Percentiles rank a stretch among this genome's conserved stretches.
These are phyloP conservation scores for Penicillium pancosmium DNA, from an alignment of 495 filamentous ascomycete genomes.

Conservation along the genomic window DNA sequence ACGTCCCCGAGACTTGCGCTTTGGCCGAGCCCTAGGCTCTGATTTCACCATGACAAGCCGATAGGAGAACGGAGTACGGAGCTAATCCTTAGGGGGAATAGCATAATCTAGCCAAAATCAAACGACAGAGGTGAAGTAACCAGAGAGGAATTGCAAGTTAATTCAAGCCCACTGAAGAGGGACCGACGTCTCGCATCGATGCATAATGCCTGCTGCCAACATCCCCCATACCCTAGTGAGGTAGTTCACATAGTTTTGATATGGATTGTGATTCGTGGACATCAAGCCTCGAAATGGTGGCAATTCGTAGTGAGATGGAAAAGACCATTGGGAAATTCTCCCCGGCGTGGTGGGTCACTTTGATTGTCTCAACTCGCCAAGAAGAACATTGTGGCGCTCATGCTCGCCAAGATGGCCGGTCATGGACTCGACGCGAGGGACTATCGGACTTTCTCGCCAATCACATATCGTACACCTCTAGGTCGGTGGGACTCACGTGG, in stretches of 20 bases:
- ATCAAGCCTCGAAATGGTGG: neutral
- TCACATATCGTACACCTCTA: no score
- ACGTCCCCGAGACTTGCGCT: slow-evolving; percentile 36
- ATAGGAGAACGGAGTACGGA: neutral
- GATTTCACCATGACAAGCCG: neutral
- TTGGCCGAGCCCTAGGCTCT: slow-evolving; percentile 15
- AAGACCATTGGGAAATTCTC: no score
- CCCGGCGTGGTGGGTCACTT: neutral
- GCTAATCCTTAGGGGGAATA: neutral
- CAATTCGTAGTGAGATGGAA: no score
- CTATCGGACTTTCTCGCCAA: neutral
- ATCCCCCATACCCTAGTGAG: neutral
- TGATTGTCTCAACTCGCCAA: neutral
- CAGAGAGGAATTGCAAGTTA: neutral
- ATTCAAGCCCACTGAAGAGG: neutral
- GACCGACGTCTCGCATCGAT: neutral
- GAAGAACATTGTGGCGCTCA: neutral
- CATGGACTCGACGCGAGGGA: neutral
- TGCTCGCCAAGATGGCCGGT: neutral
- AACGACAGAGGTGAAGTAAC: neutral
- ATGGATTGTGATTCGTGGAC: neutral
- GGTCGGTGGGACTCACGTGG: neutral
- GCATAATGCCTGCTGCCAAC: neutral
- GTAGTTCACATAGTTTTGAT: neutral
- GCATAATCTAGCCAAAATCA: neutral